A percentile compares a stretch with the other conserved stretches of the same genome.
phyloP scores from a whole-genome alignment of 768 basidiomycete species.

The Mycena leptocephala region DNA sequence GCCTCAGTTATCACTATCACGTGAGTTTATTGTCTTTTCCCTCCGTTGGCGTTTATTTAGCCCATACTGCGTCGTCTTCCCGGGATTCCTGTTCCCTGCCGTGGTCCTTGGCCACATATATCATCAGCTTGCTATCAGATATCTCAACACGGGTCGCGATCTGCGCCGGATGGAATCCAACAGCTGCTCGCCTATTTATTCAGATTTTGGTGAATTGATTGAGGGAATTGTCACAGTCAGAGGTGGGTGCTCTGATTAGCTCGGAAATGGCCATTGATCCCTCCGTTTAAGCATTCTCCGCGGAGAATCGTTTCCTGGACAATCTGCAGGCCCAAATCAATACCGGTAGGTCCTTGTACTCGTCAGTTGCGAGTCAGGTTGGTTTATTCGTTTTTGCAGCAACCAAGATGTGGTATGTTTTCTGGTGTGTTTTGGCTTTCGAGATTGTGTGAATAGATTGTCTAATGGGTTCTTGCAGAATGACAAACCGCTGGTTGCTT shows the following conservation, averaged over 20 bases:
- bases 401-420: conserved; percentile 78
- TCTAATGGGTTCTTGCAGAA: conserved; percentile 69
- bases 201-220: conserved; percentile 86
- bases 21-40: conserved; percentile 55
- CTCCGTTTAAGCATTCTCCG: conserved; percentile 88
- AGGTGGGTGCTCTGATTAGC: conserved; percentile 43
- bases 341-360: too few species aligned
- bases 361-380: too few species aligned
- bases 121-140: conserved; percentile 78
- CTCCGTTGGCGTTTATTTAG: background rate
- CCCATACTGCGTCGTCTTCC: conserved; percentile 75
- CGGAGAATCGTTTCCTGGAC: conserved; percentile 84
- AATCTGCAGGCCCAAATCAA: too few species aligned
- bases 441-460: conserved; percentile 58
- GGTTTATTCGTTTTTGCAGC: background rate
- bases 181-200: conserved; percentile 87
- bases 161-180: conserved; percentile 94
- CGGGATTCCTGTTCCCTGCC: conserved; percentile 83
- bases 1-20: conserved; percentile 82
- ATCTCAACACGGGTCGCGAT: conserved; percentile 87
- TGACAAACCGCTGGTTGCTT: conserved; percentile 28
- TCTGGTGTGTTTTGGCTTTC: conserved; percentile 55
- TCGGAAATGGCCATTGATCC: background rate
- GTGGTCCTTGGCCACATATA: conserved; percentile 82
- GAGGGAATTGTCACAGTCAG: conserved; percentile 95